A percentile compares a stretch with the other conserved stretches of the same genome.
Evolutionary conservation across 306 rosid species (phyloP).

Genomic region (Carpinus fangiana): DNA sequence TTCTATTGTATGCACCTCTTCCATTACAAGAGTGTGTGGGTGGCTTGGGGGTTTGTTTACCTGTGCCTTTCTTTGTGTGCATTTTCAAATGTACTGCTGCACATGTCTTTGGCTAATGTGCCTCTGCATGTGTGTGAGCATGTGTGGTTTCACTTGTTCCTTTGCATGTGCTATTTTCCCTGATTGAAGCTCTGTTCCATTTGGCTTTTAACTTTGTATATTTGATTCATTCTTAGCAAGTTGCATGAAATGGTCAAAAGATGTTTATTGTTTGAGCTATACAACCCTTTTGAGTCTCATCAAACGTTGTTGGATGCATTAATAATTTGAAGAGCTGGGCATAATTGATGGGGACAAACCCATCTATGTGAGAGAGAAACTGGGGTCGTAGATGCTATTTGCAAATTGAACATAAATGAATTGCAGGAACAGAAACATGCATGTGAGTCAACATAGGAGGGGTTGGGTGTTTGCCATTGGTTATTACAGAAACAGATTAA

Average conservation of each 20-base stretch:
- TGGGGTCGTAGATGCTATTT: not conserved
- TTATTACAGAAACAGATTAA: not conserved
- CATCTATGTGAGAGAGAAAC: not conserved
- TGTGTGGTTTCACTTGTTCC: not conserved
- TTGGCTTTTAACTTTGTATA: not conserved
- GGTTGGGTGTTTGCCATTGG: not conserved
- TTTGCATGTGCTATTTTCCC: not conserved
- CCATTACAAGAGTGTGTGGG: not conserved
- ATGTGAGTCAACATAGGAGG: not conserved
- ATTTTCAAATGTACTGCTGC: not conserved
- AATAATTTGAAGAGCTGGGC: constrained; percentile 1
- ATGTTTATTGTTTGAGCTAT: not conserved
- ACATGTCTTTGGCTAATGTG: not conserved
- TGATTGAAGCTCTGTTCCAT: not conserved
- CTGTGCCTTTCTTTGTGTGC: not conserved
- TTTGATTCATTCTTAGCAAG: not conserved
- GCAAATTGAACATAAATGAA: not conserved
- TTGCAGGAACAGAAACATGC: not conserved
- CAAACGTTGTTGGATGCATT: not conserved
- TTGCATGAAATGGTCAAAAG: not conserved
- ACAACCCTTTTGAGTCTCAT: not conserved
- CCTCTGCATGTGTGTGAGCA: not conserved
- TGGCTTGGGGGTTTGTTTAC: not conserved
- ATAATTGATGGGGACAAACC: not conserved
- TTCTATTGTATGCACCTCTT: constrained; percentile 69